Evolutionary conservation across 2,329 filamentous ascomycete genomes (phyloP), one percentile per base, ranked within the genome.

Genomic region (Xylaria sp.): DNA sequence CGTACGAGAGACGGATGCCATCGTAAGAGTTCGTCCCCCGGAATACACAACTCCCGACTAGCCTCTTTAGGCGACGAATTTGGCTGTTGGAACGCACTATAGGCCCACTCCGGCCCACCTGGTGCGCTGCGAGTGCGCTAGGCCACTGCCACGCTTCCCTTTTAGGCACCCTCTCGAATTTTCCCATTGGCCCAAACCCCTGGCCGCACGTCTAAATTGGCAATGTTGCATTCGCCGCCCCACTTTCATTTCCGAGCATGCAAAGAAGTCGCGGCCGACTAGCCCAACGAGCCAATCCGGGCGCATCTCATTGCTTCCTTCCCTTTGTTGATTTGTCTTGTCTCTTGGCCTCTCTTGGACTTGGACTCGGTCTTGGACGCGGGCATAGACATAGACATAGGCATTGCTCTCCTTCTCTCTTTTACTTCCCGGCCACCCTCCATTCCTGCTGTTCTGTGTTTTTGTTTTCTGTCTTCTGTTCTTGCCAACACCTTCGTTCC

Each of bases 401-500:
- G 7, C 37, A 42, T 42, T 42, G 9, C 37, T 42, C 13, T 60
- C 37, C 57, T 56, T 54, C 58, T 60, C 58, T 60, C 56, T 61
- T 59, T 61, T 59, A 50, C 16, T 23, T 23, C 58, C 51, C 56
- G 23, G 23, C 23, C 23, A 58, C 50, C 19, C 52, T 53, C 61
- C 60, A 59, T 54, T 55, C 58, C 54, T 60, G 37, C 57, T 58
- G 62, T 6, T n/a, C 10, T 46, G 13, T 42, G 9, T 62, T 59
- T 59, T 65, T 67, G 63, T 66, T 67, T 65, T 13, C 37, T 62
- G 8, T 35, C 52, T 52, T 59, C 52, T 44, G 57, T 59, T 59
- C 57, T 54, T 62, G 56, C 47, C 35, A 46, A 60, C 67, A 66
- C 68, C 66, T 66, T 68, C 51, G 66, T 70, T 66, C 67, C 66